Conservation (phyloP, 345 rosid genomes). For the Leavenworthia alabamica region DNA sequence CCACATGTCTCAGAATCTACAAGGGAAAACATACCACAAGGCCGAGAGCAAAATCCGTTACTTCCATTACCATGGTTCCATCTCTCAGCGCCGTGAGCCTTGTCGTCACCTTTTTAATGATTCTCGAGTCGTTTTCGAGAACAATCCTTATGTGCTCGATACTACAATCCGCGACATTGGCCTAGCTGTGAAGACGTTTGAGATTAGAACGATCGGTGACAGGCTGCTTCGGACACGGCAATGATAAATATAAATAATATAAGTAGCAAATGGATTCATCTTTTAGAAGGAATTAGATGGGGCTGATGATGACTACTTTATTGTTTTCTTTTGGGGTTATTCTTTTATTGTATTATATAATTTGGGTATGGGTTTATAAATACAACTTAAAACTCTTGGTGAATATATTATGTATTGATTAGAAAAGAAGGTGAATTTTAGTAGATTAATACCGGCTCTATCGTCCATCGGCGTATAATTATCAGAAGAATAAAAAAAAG, state of each 20-base stretch:
- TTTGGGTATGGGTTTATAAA: conserved; percentile 13
- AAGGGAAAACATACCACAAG: conserved; percentile 57
- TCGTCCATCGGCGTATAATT: neutral
- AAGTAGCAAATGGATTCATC: neutral
- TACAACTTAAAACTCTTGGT: conserved; percentile 6
- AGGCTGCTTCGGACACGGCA: conserved; percentile 58
- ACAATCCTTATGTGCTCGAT: conserved; percentile 59
- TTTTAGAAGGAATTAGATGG: neutral
- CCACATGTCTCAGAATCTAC: conserved; percentile 81
- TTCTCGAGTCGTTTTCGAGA: conserved; percentile 40
- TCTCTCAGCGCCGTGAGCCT: conserved; percentile 64
- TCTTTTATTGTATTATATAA: conserved; percentile 23
- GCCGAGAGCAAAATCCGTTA: conserved; percentile 54
- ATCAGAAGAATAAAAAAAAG: neutral
- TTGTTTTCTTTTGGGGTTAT: conserved; percentile 8
- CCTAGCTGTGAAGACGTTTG: conserved; percentile 54
- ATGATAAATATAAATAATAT: conserved; percentile 20
- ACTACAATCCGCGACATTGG: conserved; percentile 55
- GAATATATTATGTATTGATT: conserved; percentile 1
- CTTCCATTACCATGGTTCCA: conserved; percentile 86
- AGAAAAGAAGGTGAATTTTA: neutral
- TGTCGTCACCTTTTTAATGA: conserved; percentile 52
- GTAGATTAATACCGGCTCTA: neutral
- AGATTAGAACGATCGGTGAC: conserved; percentile 59
- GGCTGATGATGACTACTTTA: neutral